Conservation (phyloP, 1,284 basidiomycete genomes). For the Boletus semigastroideus region DNA sequence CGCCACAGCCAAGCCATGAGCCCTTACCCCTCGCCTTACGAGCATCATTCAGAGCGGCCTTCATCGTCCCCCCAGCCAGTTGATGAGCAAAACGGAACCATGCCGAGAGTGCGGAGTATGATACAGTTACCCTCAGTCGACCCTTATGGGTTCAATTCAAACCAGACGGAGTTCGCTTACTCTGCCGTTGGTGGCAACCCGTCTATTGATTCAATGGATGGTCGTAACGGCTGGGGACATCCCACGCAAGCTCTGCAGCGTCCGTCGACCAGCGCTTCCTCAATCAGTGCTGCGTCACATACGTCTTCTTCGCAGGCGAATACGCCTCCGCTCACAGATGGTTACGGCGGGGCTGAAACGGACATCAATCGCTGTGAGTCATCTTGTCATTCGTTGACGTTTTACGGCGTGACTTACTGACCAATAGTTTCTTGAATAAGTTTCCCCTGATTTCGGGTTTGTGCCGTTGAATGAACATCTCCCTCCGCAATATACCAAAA, state of each 20-base stretch:
- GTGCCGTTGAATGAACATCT: constrained; percentile 74
- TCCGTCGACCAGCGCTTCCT: constrained; percentile 73
- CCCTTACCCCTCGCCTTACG: constrained; percentile 79
- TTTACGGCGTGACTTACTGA: constrained; percentile 35
- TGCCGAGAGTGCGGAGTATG: constrained; percentile 76
- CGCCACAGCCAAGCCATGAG: constrained; percentile 81
- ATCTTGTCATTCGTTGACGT: constrained; percentile 17
- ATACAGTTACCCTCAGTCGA: constrained; percentile 71
- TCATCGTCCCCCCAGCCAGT: constrained; percentile 72
- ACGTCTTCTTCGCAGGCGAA: constrained; percentile 75
- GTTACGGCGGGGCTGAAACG: constrained; percentile 57
- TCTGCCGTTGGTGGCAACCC: constrained; percentile 51
- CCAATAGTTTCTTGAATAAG: constrained; percentile 38
- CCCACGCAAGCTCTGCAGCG: constrained; percentile 39
- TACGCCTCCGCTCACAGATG: constrained; percentile 70
- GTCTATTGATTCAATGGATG: constrained; percentile 49
- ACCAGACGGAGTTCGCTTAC: constrained; percentile 77
- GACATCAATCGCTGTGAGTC: constrained; percentile 80
- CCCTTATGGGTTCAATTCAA: constrained; percentile 60
- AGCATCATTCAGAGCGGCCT: constrained; percentile 62
- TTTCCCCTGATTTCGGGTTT: constrained; percentile 81
- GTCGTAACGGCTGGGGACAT: constrained; percentile 45
- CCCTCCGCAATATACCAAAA: constrained; percentile 63
- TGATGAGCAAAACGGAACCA: constrained; percentile 50
- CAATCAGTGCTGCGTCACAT: constrained; percentile 67